Base-by-base conservation (phyloP, 805 yeast genomes). In the Hanseniaspora meyeri region DNA sequence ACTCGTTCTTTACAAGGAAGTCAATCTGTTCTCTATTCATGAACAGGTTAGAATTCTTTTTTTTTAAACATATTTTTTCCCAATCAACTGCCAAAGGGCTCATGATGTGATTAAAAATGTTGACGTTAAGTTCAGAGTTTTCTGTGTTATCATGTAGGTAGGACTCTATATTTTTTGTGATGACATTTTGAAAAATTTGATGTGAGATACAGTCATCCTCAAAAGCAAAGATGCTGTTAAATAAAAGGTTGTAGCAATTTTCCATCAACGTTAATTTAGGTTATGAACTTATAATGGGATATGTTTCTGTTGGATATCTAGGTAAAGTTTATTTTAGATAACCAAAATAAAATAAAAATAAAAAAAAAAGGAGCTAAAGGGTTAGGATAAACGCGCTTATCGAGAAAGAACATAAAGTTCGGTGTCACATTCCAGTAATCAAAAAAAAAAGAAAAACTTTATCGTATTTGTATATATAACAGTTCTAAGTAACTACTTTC, bases 401-500 rank as follows among this genome's bases (percentile, higher is more conserved):
- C 45, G 38, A 24, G 27, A 24, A 24, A 24, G 27, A 24, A 24
- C 3, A 24, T 4, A 24, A 24, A 24, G 27, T 24, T 24, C 27
- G 5, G 27, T 24, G 27, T 24, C 27, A 24, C 27, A 24, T 24
- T 4, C 3, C 5, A 24, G 27, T 24, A 5, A 5, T 24, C 27
- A 24, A 24, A 24, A 24, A 5, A 38, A 16, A 42, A 42, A 42
- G 16, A 42, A 38, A 38, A 12, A 39, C 24, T 17, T 39, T 39
- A 17, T 8, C 24, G 9, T 16, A 29, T 29, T 42, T 24, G n/a
- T 24, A 24, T 42, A 20, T 43, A 43, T 27, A 1, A 14, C 7
- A 36, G n/a, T 3, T 36, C 2, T 10, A 3, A 34, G 14, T 34
- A 12, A 62, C 64, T 37, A 61, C 65, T 50, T 60, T 63, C 57